Evolutionary conservation across 2,329 filamentous ascomycete species (phyloP), one percentile per base, ranked within the genome.

Genomic region (Cadophora malorum): DNA sequence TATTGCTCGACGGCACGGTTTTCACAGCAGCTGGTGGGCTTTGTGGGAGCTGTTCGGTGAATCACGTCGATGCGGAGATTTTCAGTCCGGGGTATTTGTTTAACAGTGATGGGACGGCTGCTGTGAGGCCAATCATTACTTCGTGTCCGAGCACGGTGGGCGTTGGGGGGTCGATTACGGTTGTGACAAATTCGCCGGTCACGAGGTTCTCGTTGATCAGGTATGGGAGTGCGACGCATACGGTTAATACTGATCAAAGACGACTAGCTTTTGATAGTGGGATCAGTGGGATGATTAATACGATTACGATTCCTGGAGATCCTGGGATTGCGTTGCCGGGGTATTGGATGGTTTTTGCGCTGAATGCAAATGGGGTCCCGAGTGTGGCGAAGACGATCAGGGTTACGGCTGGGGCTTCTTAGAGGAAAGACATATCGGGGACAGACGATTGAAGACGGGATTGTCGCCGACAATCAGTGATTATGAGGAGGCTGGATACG

Each of bases 231-330:
- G 78, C 79, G 5, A 88, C 86, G 0, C 86, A 88, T 74, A 82
- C 84, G 1, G 81, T 88, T 58, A 85, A 89, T 72, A 88, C 83
- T 0, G 86, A 89, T 74, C 85, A 88, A 78, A 77, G 86, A 25
- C 81, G 85, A 10, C 79, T 88, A 60, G 79, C 83, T 5, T 75
- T 87, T 31, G 78, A 38, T 41, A 45, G 10, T 45, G 47, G 28
- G 1, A 21, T 41, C 1, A 28, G 35, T 31, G 62, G 62, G 12
- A 64, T 31, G 41, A 55, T 9, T 9, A 55, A 64, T 45, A 56
- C 19, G 1, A 41, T 64, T 28, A 55, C n/a, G 1, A n/a, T 64
- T 3, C 62, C 62, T 21, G 38, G 50, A 9, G 62, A 55, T 55
- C 49, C 62, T 4, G 62, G 62, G 5, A 33, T 55, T 45, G 62